Percentiles rank a stretch among this genome's conserved stretches.
Evolutionary conservation across 2,329 filamentous ascomycete species (phyloP).

Genomic region (Teratosphaeria nubilosa): DNA sequence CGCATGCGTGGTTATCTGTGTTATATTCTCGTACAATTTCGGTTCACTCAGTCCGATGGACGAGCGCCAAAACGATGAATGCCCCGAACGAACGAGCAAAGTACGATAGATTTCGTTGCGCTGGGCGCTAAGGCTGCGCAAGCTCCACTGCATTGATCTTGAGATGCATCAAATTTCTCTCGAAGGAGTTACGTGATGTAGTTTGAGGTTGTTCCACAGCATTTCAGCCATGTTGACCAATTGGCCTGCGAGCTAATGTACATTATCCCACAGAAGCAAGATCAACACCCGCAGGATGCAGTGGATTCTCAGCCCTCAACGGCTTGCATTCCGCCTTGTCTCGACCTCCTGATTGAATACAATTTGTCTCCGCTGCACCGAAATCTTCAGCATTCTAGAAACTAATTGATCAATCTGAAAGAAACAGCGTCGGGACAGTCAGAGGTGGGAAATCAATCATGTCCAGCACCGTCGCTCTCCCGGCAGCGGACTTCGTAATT

Average conservation of each 20-base stretch:
- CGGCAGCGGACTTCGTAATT: constrained; percentile 4
- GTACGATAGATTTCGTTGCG: too few relatives aligned
- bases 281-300: neutral
- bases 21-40: too few relatives aligned
- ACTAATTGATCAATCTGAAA: too few relatives aligned
- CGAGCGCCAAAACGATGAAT: too few relatives aligned
- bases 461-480: constrained; percentile 3
- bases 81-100: too few relatives aligned
- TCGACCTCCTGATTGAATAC: neutral
- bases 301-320: neutral
- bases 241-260: neutral
- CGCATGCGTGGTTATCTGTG: neutral
- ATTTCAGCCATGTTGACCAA: neutral
- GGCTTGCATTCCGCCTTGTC: neutral
- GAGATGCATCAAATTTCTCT: too few relatives aligned
- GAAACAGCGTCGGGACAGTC: too few relatives aligned
- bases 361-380: too few relatives aligned
- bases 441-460: neutral
- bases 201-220: neutral
- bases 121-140: neutral
- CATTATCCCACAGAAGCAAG: neutral
- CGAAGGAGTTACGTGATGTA: neutral
- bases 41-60: too few relatives aligned
- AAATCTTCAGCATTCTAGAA: too few relatives aligned
- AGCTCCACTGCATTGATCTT: too few relatives aligned